Evolutionary conservation across 225 moss, liverwort and hornwort species (phyloP), one percentile per base, ranked within the genome.

Genomic region (Rhytidiadelphus loreus): DNA sequence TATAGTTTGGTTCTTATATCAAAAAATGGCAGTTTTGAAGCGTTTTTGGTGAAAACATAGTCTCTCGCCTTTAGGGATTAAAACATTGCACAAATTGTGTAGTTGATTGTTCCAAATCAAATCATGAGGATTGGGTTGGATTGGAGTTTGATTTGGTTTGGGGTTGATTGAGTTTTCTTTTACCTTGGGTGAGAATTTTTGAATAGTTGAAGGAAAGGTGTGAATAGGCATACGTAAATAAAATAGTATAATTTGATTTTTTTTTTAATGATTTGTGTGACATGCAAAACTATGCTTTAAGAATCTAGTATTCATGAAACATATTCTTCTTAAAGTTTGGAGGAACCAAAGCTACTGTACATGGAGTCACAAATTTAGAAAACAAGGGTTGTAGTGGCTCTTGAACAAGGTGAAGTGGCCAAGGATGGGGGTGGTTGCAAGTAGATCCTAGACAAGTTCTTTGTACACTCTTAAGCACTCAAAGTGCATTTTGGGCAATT

Each of bases 61-160:
- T n/a, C n/a, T n/a, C n/a, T n/a, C n/a, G n/a, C n/a, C n/a, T n/a
- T n/a, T n/a, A n/a, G n/a, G n/a, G n/a, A n/a, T n/a, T n/a, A n/a
- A n/a, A n/a, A n/a, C n/a, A n/a, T 70, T 14, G 9, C 46, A 13
- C 7, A n/a, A n/a, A 68, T 0, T 25, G 9, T 43, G 5, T 71
- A 43, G 26, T 16, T 25, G 26, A 15, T 1, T 43, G 3, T 71
- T 71, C 26, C 26, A 43, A 71, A 41, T 1, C 24, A 25, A 39
- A 1, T 7, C 46, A 7, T n/a, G n/a, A n/a, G n/a, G n/a, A n/a
- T n/a, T n/a, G n/a, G n/a, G n/a, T n/a, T n/a, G n/a, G n/a, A 39
- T 13, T 2, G 39, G 1, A 0, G 0, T 4, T n/a, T 13, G 12
- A n/a, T n/a, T 68, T 41, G 14, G 1, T 41, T 70, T 5, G 14